Conservation (phyloP, 306 rosid species). For the Prunus padus region DNA sequence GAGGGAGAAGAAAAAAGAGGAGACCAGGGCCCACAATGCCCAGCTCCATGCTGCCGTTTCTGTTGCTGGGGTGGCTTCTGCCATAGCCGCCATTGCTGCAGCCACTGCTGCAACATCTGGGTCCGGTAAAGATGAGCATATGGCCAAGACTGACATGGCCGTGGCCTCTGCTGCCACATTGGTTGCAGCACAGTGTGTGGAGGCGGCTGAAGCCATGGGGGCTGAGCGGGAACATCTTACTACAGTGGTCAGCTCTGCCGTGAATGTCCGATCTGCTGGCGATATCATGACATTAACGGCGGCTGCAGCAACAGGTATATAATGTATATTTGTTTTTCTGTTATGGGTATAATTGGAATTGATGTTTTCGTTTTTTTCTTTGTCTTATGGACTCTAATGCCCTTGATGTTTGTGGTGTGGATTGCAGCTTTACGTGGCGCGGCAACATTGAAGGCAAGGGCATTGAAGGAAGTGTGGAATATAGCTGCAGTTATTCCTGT, state of each 20-base stretch:
- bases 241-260: conserved; percentile 81
- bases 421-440: conserved; percentile 87
- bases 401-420: conserved; percentile 7
- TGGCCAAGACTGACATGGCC: conserved; percentile 73
- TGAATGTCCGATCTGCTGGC: conserved; percentile 81
- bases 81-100: conserved; percentile 77
- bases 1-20: conserved; percentile 92
- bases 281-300: conserved; percentile 92
- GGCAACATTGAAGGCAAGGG: conserved; percentile 93
- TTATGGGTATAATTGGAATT: not conserved
- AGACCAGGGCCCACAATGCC: conserved; percentile 77
- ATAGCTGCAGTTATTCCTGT: conserved; percentile 82
- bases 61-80: conserved; percentile 87
- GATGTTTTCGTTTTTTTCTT: not conserved
- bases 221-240: conserved; percentile 89
- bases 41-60: conserved; percentile 89
- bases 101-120: conserved; percentile 71
- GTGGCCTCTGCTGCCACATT: conserved; percentile 92
- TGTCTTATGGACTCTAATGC: not conserved
- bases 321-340: not conserved
- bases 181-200: conserved; percentile 94
- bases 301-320: conserved; percentile 76
- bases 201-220: conserved; percentile 90
- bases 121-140: conserved; percentile 54
- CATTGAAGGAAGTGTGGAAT: conserved; percentile 90